Evolutionary conservation across 23 red algal species (phyloP).

Genomic region (Gracilaria caudata): DNA sequence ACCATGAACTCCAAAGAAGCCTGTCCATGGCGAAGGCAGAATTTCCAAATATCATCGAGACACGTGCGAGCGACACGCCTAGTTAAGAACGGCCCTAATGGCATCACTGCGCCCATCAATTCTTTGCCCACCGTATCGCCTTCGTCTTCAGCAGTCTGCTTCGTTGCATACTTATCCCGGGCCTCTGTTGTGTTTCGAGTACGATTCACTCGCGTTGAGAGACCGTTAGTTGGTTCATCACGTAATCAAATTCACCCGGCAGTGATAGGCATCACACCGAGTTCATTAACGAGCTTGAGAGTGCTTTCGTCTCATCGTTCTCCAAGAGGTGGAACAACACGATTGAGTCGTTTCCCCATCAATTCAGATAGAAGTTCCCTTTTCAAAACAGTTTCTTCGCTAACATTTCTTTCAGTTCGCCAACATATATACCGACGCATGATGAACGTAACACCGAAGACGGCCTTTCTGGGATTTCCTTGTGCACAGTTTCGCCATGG

Average conservation of each 20-base stretch:
- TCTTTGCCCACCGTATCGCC: too few species aligned
- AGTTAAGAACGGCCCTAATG: too few species aligned
- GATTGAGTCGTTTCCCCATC: neutral
- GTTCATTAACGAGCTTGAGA: too few species aligned
- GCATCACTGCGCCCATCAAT: too few species aligned
- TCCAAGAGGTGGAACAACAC: neutral
- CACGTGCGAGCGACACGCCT: neutral
- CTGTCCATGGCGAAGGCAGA: neutral
- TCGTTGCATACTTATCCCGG: neutral
- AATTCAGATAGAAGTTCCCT: neutral
- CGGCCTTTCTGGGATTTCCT: neutral
- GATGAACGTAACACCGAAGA: neutral
- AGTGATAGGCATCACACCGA: neutral
- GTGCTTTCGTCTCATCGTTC: neutral
- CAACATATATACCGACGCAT: neutral
- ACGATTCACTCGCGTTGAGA: neutral
- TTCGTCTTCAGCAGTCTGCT: neutral
- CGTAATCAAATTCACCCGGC: neutral
- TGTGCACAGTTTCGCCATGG: neutral
- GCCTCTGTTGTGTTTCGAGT: neutral
- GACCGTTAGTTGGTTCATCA: neutral
- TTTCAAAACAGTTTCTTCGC: too few species aligned
- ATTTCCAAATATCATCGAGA: conserved; percentile 6
- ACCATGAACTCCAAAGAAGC: neutral
- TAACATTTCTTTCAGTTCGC: neutral